These are phyloP conservation scores for Linnemannia elongata DNA, from an alignment of 192 early-diverging fungal genomes.

Conservation along the genomic window DNA sequence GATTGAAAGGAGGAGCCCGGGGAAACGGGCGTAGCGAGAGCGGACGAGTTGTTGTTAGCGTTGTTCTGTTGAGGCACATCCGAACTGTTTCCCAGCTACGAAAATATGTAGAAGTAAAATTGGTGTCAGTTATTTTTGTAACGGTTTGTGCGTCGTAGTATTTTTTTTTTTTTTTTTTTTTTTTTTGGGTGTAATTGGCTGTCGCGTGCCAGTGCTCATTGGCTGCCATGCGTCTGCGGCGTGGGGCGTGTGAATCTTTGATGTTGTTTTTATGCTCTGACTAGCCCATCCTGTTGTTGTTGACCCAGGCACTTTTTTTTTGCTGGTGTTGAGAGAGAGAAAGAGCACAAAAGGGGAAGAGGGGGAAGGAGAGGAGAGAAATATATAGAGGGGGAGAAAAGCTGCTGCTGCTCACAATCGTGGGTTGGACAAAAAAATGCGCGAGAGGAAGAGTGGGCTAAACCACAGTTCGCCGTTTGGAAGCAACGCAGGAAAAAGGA, in stretches of 20 bases:
- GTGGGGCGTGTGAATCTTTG: background rate
- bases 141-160: background rate
- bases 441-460: background rate
- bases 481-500: background rate
- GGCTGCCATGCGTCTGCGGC: background rate
- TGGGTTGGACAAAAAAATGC: background rate
- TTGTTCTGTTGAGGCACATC: conserved; percentile 26
- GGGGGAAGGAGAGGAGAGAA: background rate
- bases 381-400: background rate
- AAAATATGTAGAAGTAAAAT: background rate
- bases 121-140: conserved; percentile 5
- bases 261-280: background rate
- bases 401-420: background rate
- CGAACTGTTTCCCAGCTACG: conserved; percentile 48
- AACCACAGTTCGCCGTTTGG: background rate
- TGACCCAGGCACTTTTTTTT: background rate
- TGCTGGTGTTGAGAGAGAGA: background rate
- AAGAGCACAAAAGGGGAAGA: background rate
- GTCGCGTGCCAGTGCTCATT: background rate
- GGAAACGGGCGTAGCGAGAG: conserved; percentile 41
- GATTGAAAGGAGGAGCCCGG: conserved; percentile 36
- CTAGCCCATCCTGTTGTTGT: background rate
- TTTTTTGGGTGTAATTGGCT: background rate
- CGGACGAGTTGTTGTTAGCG: conserved; percentile 11
- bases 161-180: background rate